Conservation (phyloP, 2,329 filamentous ascomycete species). For the Zasmidium citrigriseum region DNA sequence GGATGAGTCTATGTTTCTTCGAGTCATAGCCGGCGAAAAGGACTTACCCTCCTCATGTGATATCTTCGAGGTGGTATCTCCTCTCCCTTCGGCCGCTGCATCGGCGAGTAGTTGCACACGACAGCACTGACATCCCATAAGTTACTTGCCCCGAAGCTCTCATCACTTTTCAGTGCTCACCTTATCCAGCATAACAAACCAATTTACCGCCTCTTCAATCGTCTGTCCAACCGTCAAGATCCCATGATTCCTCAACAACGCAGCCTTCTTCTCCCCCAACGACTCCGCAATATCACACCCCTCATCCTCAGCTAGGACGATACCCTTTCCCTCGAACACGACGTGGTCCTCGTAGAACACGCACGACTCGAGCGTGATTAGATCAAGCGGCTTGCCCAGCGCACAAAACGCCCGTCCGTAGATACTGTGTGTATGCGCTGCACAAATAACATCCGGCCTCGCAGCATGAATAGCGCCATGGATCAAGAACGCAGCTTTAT, state of each 20-base stretch:
- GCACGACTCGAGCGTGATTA: slow-evolving; percentile 43
- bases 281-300: slow-evolving; percentile 40
- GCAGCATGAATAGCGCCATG: slow-evolving; percentile 40
- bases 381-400: slow-evolving; percentile 41
- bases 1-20: background rate
- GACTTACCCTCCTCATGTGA: slow-evolving; percentile 62
- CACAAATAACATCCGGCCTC: slow-evolving; percentile 44
- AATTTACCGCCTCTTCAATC: slow-evolving; percentile 28
- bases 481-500: slow-evolving; percentile 46
- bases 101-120: slow-evolving; percentile 50
- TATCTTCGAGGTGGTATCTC: slow-evolving; percentile 65
- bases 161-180: slow-evolving; percentile 21
- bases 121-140: slow-evolving; percentile 31
- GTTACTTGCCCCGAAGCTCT: slow-evolving; percentile 28
- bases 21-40: background rate
- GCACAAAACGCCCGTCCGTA: slow-evolving; percentile 43
- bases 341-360: slow-evolving; percentile 37
- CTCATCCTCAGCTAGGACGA: slow-evolving; percentile 45
- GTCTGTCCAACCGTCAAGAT: slow-evolving; percentile 41
- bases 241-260: slow-evolving; percentile 43
- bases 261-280: slow-evolving; percentile 38
- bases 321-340: slow-evolving; percentile 40
- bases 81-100: slow-evolving; percentile 61
- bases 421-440: slow-evolving; percentile 42
- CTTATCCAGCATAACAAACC: slow-evolving; percentile 21